These are phyloP conservation scores for Musa itinerans DNA, from an alignment of 176 grass and related monocot species.

Conservation along the genomic window DNA sequence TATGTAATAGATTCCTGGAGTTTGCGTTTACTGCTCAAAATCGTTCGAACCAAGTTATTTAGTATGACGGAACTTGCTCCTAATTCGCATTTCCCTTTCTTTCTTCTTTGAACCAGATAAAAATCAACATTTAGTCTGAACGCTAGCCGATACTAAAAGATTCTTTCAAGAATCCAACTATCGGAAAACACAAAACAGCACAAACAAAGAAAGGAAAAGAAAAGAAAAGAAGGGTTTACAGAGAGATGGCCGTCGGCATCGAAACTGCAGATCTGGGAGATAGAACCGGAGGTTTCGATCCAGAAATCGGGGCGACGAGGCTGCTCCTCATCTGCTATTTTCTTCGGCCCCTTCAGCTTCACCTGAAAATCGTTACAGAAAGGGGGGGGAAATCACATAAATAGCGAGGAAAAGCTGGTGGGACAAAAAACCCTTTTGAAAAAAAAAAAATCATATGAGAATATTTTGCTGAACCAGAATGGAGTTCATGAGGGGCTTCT, in stretches of 20 bases:
- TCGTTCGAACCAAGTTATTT: background rate
- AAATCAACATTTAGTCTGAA: background rate
- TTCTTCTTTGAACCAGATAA: background rate
- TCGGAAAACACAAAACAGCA: background rate
- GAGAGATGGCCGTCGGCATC: slow-evolving; percentile 34
- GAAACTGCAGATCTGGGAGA: slow-evolving; percentile 70
- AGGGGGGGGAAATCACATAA: background rate
- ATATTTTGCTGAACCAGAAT: background rate
- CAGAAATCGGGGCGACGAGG: slow-evolving; percentile 32
- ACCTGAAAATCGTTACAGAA: background rate
- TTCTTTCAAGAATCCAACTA: background rate
- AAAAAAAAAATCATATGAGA: background rate
- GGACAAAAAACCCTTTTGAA: background rate
- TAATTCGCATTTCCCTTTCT: background rate
- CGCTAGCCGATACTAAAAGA: background rate
- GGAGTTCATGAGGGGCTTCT: background rate
- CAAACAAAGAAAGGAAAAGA: background rate
- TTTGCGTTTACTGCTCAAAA: background rate
- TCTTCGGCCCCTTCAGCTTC: slow-evolving; percentile 5
- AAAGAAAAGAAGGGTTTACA: slow-evolving; percentile 27
- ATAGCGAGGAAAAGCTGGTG: background rate
- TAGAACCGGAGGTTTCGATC: slow-evolving; percentile 76
- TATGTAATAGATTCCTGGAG: no score
- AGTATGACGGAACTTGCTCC: background rate
- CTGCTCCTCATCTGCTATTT: background rate